Percentiles rank a stretch among this genome's conserved stretches.
phyloP scores from a whole-genome alignment of 78 protist genomes.

The Emiliania huxleyi region DNA sequence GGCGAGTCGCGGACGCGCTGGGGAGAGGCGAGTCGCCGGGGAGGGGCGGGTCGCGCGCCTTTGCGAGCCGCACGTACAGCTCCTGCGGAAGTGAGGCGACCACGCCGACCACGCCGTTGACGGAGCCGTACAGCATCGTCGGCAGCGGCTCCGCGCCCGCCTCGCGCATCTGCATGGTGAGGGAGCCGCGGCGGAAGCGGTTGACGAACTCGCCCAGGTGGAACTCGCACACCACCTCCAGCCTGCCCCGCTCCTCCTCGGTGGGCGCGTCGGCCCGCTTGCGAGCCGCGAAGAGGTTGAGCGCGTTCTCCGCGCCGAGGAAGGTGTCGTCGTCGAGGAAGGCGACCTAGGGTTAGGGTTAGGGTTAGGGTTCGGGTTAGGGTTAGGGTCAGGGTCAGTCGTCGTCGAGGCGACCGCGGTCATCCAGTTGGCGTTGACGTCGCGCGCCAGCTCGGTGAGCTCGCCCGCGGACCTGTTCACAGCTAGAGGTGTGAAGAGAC shows the following conservation, averaged over 20 bases:
- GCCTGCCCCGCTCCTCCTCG: constrained; percentile 71
- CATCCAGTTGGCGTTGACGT: constrained; percentile 70
- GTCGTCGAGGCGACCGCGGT: no score
- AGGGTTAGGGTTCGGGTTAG: no score
- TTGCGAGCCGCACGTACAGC: constrained; percentile 36
- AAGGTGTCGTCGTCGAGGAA: constrained; percentile 76
- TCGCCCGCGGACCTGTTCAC: neutral
- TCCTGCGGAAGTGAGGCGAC: constrained; percentile 13
- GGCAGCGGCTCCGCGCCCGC: constrained; percentile 28
- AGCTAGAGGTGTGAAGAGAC: no score
- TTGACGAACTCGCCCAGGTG: constrained; percentile 83
- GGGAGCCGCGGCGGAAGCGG: constrained; percentile 42
- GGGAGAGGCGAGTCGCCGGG: no score
- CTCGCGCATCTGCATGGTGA: neutral
- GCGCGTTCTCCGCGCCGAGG: constrained; percentile 75
- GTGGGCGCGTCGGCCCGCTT: constrained; percentile 66
- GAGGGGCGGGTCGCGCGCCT: no score
- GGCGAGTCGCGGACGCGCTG: neutral
- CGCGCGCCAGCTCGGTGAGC: constrained; percentile 43
- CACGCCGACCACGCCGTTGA: constrained; percentile 83
- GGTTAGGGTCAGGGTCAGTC: no score
- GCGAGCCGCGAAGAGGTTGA: constrained; percentile 43
- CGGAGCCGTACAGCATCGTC: constrained; percentile 63
- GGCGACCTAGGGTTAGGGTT: no score
- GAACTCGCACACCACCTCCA: constrained; percentile 69